Percentiles rank a stretch among this genome's conserved stretches.
Evolutionary conservation across 2,329 filamentous ascomycete genomes (phyloP).

Genomic region (Colletotrichum trifolii): DNA sequence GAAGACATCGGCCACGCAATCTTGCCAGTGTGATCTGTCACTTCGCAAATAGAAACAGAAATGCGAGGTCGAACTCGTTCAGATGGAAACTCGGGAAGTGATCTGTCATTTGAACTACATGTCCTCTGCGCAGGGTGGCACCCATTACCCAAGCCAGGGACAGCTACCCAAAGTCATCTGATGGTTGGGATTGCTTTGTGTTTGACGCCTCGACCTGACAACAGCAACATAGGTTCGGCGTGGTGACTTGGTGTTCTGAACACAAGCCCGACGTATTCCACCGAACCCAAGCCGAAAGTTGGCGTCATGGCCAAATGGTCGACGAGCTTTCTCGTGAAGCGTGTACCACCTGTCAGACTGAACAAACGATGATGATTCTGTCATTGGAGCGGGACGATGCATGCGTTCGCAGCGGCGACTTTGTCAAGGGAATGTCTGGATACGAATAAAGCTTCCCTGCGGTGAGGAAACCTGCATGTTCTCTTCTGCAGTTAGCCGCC

Average conservation of each 20-base stretch:
- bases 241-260: too few relatives aligned
- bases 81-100: constrained; percentile 8
- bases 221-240: too few relatives aligned
- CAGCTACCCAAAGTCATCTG: neutral
- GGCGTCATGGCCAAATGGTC: too few relatives aligned
- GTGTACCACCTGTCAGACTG: constrained; percentile 6
- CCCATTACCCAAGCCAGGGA: constrained; percentile 6
- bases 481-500: constrained; percentile 6
- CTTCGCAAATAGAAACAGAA: constrained; percentile 3
- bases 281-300: too few relatives aligned
- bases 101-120: constrained; percentile 25
- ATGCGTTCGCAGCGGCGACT: neutral
- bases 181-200: constrained; percentile 1
- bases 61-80: constrained; percentile 26
- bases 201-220: neutral
- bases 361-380: neutral
- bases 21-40: constrained; percentile 30
- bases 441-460: constrained; percentile 9
- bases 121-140: neutral
- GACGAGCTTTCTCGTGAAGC: neutral
- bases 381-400: neutral
- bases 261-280: too few relatives aligned
- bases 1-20: constrained; percentile 2
- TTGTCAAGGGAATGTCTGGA: neutral
- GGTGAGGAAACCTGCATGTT: constrained; percentile 25